Evolutionary conservation across 2,329 filamentous ascomycete genomes (phyloP).

Genomic region (Knoxdaviesia proteae): DNA sequence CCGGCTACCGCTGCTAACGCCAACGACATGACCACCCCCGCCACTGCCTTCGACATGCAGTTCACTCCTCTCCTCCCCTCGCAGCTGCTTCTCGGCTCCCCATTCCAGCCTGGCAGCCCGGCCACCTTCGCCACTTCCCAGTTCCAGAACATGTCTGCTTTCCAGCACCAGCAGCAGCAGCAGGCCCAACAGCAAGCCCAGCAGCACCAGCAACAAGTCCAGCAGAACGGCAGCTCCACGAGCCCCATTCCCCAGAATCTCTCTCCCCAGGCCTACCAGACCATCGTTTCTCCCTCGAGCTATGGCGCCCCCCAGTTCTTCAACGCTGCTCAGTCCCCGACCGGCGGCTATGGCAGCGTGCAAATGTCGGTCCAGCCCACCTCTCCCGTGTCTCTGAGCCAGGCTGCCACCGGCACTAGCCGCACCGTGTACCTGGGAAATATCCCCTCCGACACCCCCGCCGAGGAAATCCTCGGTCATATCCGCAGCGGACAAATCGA

Average conservation of each 20-base stretch:
- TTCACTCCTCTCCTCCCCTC: constrained; percentile 92
- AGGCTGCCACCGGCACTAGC: constrained; percentile 73
- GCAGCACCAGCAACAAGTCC: constrained; percentile 30
- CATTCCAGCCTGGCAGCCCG: constrained; percentile 88
- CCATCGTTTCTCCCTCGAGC: constrained; percentile 66
- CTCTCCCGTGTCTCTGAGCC: constrained; percentile 54
- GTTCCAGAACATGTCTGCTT: constrained; percentile 67
- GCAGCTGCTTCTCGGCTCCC: constrained; percentile 81
- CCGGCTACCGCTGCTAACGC: constrained; percentile 24
- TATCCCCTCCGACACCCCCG: constrained; percentile 91
- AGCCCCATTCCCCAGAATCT: constrained; percentile 61
- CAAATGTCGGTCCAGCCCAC: constrained; percentile 39
- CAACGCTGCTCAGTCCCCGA: constrained; percentile 72
- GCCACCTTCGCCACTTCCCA: constrained; percentile 78
- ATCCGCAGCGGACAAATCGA: constrained; percentile 96
- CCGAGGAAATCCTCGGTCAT: constrained; percentile 90
- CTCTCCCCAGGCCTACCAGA: constrained; percentile 67
- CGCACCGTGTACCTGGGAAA: constrained; percentile 95
- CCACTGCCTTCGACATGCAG: constrained; percentile 90
- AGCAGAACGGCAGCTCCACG: constrained; percentile 39
- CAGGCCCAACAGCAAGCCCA: constrained; percentile 24
- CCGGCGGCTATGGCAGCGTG: constrained; percentile 45
- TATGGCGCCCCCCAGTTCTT: constrained; percentile 68
- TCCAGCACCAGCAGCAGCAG: constrained; percentile 34
- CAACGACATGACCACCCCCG: constrained; percentile 66